Evolutionary conservation across 306 rosid species (phyloP), one percentile per base, ranked within the genome.

Genomic region (Cajanus cajan): DNA sequence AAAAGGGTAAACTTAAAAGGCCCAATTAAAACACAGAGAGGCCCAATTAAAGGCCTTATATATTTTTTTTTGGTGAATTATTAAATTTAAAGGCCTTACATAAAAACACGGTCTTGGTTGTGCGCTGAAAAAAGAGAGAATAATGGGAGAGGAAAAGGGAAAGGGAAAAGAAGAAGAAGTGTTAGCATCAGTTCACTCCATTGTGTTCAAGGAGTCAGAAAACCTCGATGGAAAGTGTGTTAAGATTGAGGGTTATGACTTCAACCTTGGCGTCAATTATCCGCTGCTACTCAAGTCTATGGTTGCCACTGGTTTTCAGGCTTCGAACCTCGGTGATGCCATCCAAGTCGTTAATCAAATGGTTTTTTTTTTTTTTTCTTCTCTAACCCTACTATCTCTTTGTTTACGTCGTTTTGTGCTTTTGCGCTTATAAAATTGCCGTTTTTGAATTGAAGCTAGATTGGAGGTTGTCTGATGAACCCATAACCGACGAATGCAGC

Each of bases 291-390:
- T 95, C 55, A 65, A 48, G 8, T 90, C 98, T 58, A 61, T 95
- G 87, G 5, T 86, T 72, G 77, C 89, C 52, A 91, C 98, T 67
- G 98, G 98, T 0, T 95, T 95, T 74, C 98, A 95, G 64, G 99
- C 99, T 79, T 92, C 98, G 68, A 86, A 92, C 77, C 86, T 95
- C 14, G 99, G 86, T 24, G 96, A 91, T 39, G 98, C 99, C 51
- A 82, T 95, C 2, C 63, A 88, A 75, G 83, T 91, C 15, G 87
- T 91, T 62, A 91, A 91, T 87, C 82, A 93, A 80, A 95, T 95
- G 99, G 98, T 61, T 61, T 7, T 97, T 94, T n/a, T 8, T 44
- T 13, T 68, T 61, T 61, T 7, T 96, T 92, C 11, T 8, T 44
- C 13, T 68, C 13, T 24, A 6, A 1, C 10, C 47, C 24, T 13